Evolutionary conservation across 805 yeast genomes (phyloP).

Genomic region (Candida michaelii): DNA sequence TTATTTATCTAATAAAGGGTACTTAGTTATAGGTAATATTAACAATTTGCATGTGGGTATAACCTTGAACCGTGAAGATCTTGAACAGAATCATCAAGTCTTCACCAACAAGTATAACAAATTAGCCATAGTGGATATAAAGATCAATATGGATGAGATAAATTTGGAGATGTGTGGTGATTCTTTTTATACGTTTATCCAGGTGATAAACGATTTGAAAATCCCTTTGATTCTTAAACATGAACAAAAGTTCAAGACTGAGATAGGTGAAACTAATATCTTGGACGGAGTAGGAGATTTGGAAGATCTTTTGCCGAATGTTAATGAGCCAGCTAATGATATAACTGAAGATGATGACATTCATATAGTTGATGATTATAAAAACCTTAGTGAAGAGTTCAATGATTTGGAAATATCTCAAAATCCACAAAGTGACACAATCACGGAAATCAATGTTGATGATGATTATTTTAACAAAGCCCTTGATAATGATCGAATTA

Average conservation of each 20-base stretch:
- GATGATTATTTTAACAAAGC: constrained; percentile 11
- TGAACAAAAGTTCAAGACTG: constrained; percentile 55
- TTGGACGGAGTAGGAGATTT: constrained; percentile 41
- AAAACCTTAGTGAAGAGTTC: constrained; percentile 8
- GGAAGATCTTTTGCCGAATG: no score
- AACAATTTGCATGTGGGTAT: constrained; percentile 37
- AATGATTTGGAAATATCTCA: not conserved
- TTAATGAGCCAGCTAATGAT: no score
- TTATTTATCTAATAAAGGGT: constrained; percentile 39
- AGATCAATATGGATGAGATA: constrained; percentile 48
- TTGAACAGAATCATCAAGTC: not conserved
- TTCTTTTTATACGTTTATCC: constrained; percentile 70
- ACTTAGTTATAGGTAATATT: constrained; percentile 49
- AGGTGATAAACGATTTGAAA: constrained; percentile 68
- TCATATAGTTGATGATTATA: constrained; percentile 23
- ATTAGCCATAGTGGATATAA: constrained; percentile 40
- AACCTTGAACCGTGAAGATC: constrained; percentile 8
- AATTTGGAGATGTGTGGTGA: constrained; percentile 75
- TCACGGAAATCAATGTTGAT: constrained; percentile 3
- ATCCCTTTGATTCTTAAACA: constrained; percentile 61
- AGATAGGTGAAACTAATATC: constrained; percentile 34
- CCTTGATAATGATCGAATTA: constrained; percentile 1
- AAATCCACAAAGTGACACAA: not conserved
- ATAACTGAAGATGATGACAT: constrained; percentile 4
- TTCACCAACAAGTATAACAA: constrained; percentile 13